Percentiles rank a stretch among this genome's conserved stretches.
Evolutionary conservation across 371 early-diverging fungal species (phyloP).

Genomic region (Sanchytrium tribonematis): DNA sequence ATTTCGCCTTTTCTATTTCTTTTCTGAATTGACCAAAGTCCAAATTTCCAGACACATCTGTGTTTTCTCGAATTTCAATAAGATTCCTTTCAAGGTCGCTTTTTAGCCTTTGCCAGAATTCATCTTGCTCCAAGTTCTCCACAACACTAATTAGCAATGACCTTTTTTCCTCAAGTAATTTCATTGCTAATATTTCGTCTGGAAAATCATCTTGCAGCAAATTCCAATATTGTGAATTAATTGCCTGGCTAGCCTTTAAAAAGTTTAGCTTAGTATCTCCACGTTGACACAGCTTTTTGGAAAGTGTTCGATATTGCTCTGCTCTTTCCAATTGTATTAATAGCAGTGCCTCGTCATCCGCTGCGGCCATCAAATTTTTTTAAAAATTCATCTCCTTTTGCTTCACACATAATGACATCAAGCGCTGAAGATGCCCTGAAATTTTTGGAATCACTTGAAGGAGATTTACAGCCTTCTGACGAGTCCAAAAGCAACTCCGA

Average conservation of each 20-base stretch:
- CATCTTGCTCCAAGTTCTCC: neutral
- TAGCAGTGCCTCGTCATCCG: neutral
- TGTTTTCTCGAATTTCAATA: neutral
- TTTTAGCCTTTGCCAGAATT: neutral
- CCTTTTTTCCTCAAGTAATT: neutral
- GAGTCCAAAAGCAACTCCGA: neutral
- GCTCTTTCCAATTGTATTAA: neutral
- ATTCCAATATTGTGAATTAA: neutral
- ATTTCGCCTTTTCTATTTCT: neutral
- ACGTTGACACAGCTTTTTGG: neutral
- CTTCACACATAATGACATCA: neutral
- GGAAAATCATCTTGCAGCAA: neutral
- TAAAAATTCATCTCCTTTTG: neutral
- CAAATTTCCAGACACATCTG: neutral
- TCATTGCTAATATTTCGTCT: neutral
- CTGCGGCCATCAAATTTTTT: neutral
- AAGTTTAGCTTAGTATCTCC: neutral
- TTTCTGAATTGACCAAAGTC: neutral
- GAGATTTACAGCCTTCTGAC: neutral
- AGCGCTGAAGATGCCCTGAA: neutral
- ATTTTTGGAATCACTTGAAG: neutral
- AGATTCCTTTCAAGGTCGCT: neutral
- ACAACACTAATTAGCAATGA: neutral
- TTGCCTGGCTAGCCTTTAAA: neutral
- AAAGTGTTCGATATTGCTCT: neutral